A percentile compares a stretch with the other conserved stretches of the same genome.
Conservation (phyloP, 1,284 basidiomycete species). For the Fistulinella cinereoalba region DNA sequence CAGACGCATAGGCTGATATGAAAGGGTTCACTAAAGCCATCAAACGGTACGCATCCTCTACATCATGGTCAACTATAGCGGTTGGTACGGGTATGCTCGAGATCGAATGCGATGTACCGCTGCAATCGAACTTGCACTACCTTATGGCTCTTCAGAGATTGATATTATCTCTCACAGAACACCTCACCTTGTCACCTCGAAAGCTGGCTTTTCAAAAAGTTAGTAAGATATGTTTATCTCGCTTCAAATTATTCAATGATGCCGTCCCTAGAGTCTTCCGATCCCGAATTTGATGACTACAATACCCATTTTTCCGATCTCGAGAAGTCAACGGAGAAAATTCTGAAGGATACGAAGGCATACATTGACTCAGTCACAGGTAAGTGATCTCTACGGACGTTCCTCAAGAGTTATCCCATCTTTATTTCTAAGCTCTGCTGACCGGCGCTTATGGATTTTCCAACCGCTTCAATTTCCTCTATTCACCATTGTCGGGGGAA, state of each 20-base stretch:
- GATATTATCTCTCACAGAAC: conserved; percentile 51
- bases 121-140: conserved; percentile 4
- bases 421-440: conserved; percentile 64
- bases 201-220: conserved; percentile 92
- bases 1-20: conserved; percentile 46
- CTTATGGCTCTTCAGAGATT: conserved; percentile 10
- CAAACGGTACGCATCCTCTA: conserved; percentile 55
- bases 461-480: conserved; percentile 73
- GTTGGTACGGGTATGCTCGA: not conserved
- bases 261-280: conserved; percentile 64
- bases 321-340: conserved; percentile 83
- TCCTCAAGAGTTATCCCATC: conserved; percentile 4
- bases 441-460: conserved; percentile 76
- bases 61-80: not conserved
- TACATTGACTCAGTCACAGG: conserved; percentile 83
- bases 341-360: conserved; percentile 87
- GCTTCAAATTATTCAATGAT: conserved; percentile 8
- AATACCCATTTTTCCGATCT: conserved; percentile 75
- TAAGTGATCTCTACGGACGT: conserved; percentile 37
- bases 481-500: conserved; percentile 81
- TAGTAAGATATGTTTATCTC: conserved; percentile 6
- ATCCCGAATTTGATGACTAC: conserved; percentile 86
- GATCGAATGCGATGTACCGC: conserved; percentile 3
- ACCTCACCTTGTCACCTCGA: conserved; percentile 82
- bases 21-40: conserved; percentile 81